Evolutionary conservation across 2,329 filamentous ascomycete genomes (phyloP).

Genomic region (Colletotrichum scovillei): DNA sequence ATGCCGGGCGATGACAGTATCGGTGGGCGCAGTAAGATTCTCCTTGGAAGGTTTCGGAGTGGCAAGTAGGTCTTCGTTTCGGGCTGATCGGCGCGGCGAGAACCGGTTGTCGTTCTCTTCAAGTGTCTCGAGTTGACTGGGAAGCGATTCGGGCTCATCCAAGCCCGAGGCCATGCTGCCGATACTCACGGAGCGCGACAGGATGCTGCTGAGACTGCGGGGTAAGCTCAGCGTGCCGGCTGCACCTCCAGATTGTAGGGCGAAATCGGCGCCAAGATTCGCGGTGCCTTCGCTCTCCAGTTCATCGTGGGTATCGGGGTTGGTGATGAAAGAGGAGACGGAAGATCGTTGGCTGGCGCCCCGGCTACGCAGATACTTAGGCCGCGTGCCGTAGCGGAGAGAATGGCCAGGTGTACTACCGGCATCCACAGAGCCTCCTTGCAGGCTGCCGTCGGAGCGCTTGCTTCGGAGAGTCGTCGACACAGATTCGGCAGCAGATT

Average conservation of each 20-base stretch:
- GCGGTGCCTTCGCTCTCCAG: slow-evolving; percentile 80
- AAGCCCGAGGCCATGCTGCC: slow-evolving; percentile 88
- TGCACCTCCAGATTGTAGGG: slow-evolving; percentile 84
- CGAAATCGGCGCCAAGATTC: slow-evolving; percentile 77
- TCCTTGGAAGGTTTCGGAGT: slow-evolving; percentile 76
- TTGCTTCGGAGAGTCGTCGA: slow-evolving; percentile 44
- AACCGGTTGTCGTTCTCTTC: slow-evolving; percentile 58
- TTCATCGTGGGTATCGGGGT: slow-evolving; percentile 67
- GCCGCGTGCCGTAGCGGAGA: slow-evolving; percentile 59
- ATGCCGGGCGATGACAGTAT: slow-evolving; percentile 89
- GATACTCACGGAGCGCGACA: slow-evolving; percentile 84
- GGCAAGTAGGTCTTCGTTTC: slow-evolving; percentile 62
- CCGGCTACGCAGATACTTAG: slow-evolving; percentile 69
- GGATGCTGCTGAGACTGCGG: slow-evolving; percentile 62
- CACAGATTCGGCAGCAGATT: slow-evolving; percentile 38
- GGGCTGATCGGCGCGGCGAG: slow-evolving; percentile 46
- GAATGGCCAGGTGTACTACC: slow-evolving; percentile 60
- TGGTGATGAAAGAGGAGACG: slow-evolving; percentile 68
- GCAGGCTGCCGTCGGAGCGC: slow-evolving; percentile 47
- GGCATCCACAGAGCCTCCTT: slow-evolving; percentile 51
- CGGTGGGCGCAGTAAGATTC: slow-evolving; percentile 75
- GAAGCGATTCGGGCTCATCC: slow-evolving; percentile 65
- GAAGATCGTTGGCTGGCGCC: slow-evolving; percentile 70
- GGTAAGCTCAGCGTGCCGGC: slow-evolving; percentile 66
- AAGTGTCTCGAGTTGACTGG: slow-evolving; percentile 60